Evolutionary conservation across 495 filamentous ascomycete species (phyloP).

Genomic region (Aspergillus sclerotiicarbonarius): DNA sequence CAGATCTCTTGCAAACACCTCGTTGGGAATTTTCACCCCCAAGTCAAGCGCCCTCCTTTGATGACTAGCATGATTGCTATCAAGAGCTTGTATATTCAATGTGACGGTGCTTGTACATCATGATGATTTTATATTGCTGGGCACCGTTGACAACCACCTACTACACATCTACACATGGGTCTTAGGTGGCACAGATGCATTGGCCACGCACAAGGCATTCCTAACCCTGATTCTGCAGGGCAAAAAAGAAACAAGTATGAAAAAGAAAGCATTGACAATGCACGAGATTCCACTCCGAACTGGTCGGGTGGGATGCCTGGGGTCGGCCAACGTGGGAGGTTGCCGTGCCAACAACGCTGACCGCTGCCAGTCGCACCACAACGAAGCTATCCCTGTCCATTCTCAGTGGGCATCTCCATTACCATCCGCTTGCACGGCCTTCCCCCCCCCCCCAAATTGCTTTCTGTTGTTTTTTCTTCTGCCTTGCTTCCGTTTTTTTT

Average conservation of each 20-base stretch:
- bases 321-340: slow-evolving; percentile 14
- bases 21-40: no score
- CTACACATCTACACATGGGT: no score
- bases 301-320: neutral
- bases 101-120: neutral
- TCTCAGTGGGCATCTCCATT: slow-evolving; percentile 16
- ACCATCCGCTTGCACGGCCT: slow-evolving; percentile 14
- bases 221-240: no score
- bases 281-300: neutral
- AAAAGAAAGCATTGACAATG: neutral
- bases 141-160: neutral
- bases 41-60: no score
- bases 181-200: no score
- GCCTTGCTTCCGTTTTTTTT: neutral
- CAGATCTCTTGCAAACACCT: no score
- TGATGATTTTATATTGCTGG: neutral
- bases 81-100: neutral
- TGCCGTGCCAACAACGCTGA: slow-evolving; percentile 35
- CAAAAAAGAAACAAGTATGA: neutral
- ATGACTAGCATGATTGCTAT: no score
- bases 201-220: no score
- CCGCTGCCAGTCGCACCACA: slow-evolving; percentile 16
- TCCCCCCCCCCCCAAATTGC: neutral
- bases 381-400: slow-evolving; percentile 13
- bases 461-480: neutral